Evolutionary conservation across 2,329 filamentous ascomycete species (phyloP).

Genomic region (Xylaria arbuscula): DNA sequence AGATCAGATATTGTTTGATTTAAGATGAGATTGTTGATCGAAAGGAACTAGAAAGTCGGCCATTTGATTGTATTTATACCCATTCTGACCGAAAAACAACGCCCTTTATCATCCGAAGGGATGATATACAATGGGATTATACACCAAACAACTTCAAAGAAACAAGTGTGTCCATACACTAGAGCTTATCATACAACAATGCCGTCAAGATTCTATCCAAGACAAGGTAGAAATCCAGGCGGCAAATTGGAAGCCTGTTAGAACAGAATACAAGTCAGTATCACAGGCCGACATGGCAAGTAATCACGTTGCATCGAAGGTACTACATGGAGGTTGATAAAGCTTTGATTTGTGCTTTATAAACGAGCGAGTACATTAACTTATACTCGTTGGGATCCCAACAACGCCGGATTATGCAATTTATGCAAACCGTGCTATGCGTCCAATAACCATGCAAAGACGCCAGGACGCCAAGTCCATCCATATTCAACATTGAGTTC

Average conservation of each 20-base stretch:
- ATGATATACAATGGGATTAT: neutral
- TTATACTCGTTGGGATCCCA: conserved; percentile 26
- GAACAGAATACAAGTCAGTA: no score
- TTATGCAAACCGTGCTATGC: conserved; percentile 21
- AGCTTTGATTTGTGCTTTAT: neutral
- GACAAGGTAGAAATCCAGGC: no score
- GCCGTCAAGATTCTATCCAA: no score
- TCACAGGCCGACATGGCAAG: no score
- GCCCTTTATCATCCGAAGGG: neutral
- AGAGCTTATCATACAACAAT: no score
- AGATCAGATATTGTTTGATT: neutral
- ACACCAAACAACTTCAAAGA: neutral
- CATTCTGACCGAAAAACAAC: neutral
- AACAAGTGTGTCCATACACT: neutral
- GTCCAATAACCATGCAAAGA: conserved; percentile 29
- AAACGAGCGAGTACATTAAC: conserved; percentile 25
- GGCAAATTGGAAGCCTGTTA: no score
- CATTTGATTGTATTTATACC: neutral
- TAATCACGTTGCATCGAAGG: no score
- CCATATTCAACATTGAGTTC: neutral
- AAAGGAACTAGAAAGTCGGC: neutral
- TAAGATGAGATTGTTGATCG: neutral
- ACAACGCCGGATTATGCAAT: conserved; percentile 29
- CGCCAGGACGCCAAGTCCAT: conserved; percentile 23
- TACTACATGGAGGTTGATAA: no score